Evolutionary conservation across 805 yeast genomes (phyloP).

Genomic region (Saccharomyces kudriavzevii): DNA sequence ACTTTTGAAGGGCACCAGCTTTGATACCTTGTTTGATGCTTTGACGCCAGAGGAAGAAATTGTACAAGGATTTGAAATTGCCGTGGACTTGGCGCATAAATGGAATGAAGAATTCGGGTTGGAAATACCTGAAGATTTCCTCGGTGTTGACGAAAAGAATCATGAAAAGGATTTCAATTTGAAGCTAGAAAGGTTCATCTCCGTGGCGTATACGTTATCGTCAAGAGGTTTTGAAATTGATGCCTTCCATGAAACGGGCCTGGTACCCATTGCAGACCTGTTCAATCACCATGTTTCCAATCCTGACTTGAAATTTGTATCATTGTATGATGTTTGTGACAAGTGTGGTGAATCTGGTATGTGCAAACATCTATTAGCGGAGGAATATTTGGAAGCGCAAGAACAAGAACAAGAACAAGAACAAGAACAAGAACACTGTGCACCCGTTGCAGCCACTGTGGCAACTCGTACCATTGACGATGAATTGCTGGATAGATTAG

Average conservation of each 20-base stretch:
- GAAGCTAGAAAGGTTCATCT: conserved; percentile 44
- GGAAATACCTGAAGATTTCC: conserved; percentile 26
- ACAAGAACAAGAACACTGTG: conserved; percentile 2
- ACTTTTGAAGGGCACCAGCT: conserved; percentile 46
- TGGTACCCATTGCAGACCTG: conserved; percentile 88
- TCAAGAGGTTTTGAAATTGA: conserved; percentile 81
- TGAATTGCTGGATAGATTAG: conserved; percentile 27
- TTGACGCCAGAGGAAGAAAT: conserved; percentile 31
- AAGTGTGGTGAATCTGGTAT: conserved; percentile 40
- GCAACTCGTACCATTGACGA: conserved; percentile 13
- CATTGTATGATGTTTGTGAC: conserved; percentile 44
- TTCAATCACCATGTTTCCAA: conserved; percentile 60
- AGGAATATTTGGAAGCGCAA: conserved; percentile 10
- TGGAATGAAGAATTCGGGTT: conserved; percentile 27
- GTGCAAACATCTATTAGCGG: conserved; percentile 34
- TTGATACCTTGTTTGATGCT: conserved; percentile 50
- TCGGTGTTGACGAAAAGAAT: conserved; percentile 22
- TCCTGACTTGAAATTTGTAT: conserved; percentile 63
- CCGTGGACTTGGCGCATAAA: conserved; percentile 30
- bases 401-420: conserved; percentile 4
- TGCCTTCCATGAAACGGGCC: conserved; percentile 57
- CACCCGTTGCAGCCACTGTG: neutral
- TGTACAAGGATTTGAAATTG: conserved; percentile 31
- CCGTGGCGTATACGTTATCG: conserved; percentile 52
- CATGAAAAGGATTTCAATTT: conserved; percentile 12